Evolutionary conservation across 2,329 filamentous ascomycete genomes (phyloP), one percentile per base, ranked within the genome.

Genomic region (Alternaria burnsii): DNA sequence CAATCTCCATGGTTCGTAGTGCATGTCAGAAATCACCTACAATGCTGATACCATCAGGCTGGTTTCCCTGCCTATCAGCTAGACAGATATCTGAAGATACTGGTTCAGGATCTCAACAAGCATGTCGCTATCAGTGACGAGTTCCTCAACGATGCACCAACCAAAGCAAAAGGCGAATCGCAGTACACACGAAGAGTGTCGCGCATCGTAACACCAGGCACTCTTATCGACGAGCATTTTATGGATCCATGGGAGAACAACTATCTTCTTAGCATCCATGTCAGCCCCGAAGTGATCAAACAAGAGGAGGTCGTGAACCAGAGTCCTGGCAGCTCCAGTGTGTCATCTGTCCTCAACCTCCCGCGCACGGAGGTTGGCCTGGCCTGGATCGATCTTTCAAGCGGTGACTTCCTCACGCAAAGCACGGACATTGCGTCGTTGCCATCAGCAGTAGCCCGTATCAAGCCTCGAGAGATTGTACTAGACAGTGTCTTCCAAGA

Each of bases 111-210:
- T 74, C 82, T 95, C 46, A 92, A 91, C 76, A 91, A 92, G 73
- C 92, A 96, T 79, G 95, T 99, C 63, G 95, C 95, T 48, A 91
- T 99, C 65, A 93, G 92, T 47, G 94, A 99, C 76, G 95, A 99
- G 77, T 94, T 96, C 70, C 88, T 91, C 18, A 91, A 95, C 71
- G 85, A 88, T 65, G 83, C 87, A 5, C 84, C 88, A 4, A 88
- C 88, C 57, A 92, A 88, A 78, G 82, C 90, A 66, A 94, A 90
- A 74, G 92, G 92, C 14, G 93, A 92, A 4, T 81, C 94, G 65
- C 84, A 94, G 82, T 96, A 95, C 76, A 91, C 96, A 75, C 90
- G 95, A 26, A 89, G 85, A 68, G 93, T 99, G 14, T 87, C 92
- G 18, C 89, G 95, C 58, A 90, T 99, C 68, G 88, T 99, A 73